A percentile compares a stretch with the other conserved stretches of the same genome.
These are phyloP conservation scores for Mycena kentingensis DNA, from an alignment of 768 basidiomycete species.

Conservation along the genomic window DNA sequence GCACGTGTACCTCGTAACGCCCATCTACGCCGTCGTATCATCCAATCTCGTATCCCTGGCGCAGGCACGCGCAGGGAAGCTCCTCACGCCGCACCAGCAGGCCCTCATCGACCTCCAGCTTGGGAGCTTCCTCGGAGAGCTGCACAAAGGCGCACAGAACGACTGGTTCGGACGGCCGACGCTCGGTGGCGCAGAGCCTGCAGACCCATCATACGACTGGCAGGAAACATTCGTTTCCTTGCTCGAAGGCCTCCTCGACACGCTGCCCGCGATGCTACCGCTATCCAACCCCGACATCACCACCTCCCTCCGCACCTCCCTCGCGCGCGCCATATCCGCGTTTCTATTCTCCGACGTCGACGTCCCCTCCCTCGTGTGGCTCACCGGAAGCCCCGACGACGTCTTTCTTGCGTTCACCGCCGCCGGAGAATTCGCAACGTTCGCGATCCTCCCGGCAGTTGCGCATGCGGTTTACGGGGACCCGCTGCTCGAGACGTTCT, in stretches of 20 bases:
- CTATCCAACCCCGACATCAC: conserved; percentile 40
- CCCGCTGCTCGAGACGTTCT: conserved; percentile 69
- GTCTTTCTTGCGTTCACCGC: conserved; percentile 46
- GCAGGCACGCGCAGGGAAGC: conserved; percentile 36
- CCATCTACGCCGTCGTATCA: conserved; percentile 39
- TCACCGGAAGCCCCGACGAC: conserved; percentile 60
- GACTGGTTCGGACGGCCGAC: conserved; percentile 76
- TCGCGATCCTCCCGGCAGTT: conserved; percentile 53
- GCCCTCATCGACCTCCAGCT: conserved; percentile 59
- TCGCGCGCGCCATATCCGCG: conserved; percentile 71
- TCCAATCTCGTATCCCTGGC: conserved; percentile 39
- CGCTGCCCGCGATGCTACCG: conserved; percentile 35
- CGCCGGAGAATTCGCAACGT: conserved; percentile 28
- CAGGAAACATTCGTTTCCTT: conserved; percentile 69
- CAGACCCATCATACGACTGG: conserved; percentile 62
- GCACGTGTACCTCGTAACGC: conserved; percentile 55
- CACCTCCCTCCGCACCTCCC: conserved; percentile 46
- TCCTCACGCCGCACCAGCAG: conserved; percentile 40
- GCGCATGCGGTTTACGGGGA: conserved; percentile 73
- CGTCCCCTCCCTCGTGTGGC: conserved; percentile 66
- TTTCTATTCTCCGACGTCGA: conserved; percentile 80
- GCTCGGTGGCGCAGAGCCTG: conserved; percentile 25
- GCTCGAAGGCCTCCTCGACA: conserved; percentile 58
- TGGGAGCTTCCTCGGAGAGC: conserved; percentile 58
- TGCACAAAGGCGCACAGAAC: conserved; percentile 71